Base-by-base conservation (phyloP, 139 green algal species). In the Tetraselmis striata region DNA sequence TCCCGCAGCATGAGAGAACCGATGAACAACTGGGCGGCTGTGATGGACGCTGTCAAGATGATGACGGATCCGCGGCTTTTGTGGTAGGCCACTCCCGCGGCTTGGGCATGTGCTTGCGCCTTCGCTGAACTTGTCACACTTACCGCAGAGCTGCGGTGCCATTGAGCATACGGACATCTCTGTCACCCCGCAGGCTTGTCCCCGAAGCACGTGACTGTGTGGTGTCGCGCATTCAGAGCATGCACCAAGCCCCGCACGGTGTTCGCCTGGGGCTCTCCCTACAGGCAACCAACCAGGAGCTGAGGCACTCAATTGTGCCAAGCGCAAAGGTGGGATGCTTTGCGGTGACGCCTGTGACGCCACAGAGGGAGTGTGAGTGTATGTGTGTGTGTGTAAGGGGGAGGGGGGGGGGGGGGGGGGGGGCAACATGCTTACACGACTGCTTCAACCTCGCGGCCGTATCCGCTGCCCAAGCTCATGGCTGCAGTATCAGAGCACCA, bases 21-120 rank as follows among this genome's bases (percentile, higher is more conserved):
- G 0, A 86, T 99, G 59, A 96, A 97, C 90, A 99, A 99, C 88
- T 99, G 98, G 84, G 85, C 89, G 1, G 86, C 92, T 0, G 96
- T 99, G 0, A 79, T 84, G 25, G 77, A 81, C 0, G 95, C 96
- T 0, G 89, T 97, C 1, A 1, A 59, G 1, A 77, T 91, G 78
- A 95, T 99, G 88, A 94, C 86, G 0, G 88, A 96, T 85, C 24
- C 79, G 22, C 29, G 80, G 79, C 5, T 25, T 80, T 32, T 99
- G 98, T n/a, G n/a, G n/a, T n/a, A n/a, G n/a, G n/a, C n/a, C n/a
- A n/a, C n/a, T n/a, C n/a, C n/a, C n/a, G n/a, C n/a, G n/a, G n/a
- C n/a, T n/a, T n/a, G n/a, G n/a, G n/a, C n/a, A n/a, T n/a, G n/a
- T n/a, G n/a, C n/a, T n/a, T n/a, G n/a, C n/a, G n/a, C n/a, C n/a